Evolutionary conservation across 2,329 filamentous ascomycete species (phyloP).

Genomic region (Stagonosporopsis tanaceti): DNA sequence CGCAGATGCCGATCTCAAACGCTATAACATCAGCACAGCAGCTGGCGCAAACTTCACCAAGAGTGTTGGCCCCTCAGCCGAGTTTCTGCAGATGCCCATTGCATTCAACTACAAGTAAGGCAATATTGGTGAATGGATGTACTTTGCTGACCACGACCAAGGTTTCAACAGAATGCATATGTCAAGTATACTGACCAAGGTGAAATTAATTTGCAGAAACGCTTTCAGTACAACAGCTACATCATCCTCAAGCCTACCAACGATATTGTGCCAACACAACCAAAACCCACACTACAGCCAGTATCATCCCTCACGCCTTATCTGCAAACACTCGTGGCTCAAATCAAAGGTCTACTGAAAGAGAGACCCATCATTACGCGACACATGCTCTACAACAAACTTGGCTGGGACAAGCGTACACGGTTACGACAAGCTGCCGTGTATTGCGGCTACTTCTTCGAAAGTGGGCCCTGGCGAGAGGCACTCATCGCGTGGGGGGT

Average conservation of each 20-base stretch:
- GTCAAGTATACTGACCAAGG: conserved; percentile 65
- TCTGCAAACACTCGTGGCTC: conserved; percentile 69
- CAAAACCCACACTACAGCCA: conserved; percentile 64
- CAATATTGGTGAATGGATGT: background rate
- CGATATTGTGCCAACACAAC: conserved; percentile 66
- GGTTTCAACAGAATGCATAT: conserved; percentile 85
- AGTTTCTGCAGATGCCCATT: conserved; percentile 76
- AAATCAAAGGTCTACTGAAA: conserved; percentile 71
- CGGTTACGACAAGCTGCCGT: conserved; percentile 77
- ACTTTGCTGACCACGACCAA: conserved; percentile 38
- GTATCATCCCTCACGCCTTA: conserved; percentile 61
- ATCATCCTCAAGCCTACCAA: conserved; percentile 69
- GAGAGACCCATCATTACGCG: conserved; percentile 87
- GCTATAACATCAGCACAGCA: conserved; percentile 63
- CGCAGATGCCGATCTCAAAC: conserved; percentile 63
- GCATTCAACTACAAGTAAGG: conserved; percentile 70
- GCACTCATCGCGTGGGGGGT: conserved; percentile 84
- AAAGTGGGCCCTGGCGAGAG: conserved; percentile 90
- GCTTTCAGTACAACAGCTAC: conserved; percentile 40
- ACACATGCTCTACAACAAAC: conserved; percentile 77
- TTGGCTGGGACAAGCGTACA: conserved; percentile 63
- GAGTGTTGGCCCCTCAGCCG: conserved; percentile 81
- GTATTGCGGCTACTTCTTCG: conserved; percentile 91
- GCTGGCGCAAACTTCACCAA: conserved; percentile 64
- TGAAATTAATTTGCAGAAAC: conserved; percentile 41